phyloP scores from a whole-genome alignment of 2,329 filamentous ascomycete species.

The Aspergillus bombycis region DNA sequence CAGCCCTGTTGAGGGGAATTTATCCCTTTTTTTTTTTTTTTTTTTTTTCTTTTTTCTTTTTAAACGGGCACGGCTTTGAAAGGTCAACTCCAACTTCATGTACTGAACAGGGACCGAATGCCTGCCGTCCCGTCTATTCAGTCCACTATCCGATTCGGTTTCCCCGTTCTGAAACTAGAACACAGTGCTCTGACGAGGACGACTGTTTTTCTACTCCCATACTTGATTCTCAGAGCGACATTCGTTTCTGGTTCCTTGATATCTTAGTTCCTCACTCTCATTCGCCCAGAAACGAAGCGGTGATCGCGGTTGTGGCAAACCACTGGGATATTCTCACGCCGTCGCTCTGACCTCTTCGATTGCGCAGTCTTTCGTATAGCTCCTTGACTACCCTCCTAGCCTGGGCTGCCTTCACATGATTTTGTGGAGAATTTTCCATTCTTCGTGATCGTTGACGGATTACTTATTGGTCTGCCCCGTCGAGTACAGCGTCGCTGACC shows the following conservation, averaged over 20 bases:
- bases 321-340: background rate
- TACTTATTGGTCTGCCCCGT: conserved; percentile 7
- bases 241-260: background rate
- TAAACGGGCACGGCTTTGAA: background rate
- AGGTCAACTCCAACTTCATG: background rate
- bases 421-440: conserved; percentile 10
- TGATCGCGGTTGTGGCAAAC: conserved; percentile 9
- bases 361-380: background rate
- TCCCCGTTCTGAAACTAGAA: background rate
- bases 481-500: conserved; percentile 17
- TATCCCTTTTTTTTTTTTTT: background rate
- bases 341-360: conserved; percentile 10
- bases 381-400: background rate
- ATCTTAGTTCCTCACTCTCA: background rate
- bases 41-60: background rate
- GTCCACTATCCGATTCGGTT: background rate
- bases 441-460: conserved; percentile 11
- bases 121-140: background rate
- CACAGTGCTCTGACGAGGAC: background rate
- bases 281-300: conserved; percentile 5
- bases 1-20: background rate
- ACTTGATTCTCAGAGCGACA: background rate
- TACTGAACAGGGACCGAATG: background rate
- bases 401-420: conserved; percentile 15
- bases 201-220: background rate